Percentiles rank a stretch among this genome's conserved stretches.
These are phyloP conservation scores for Sugiyamaella smithiae DNA, from an alignment of 805 yeast species.

Conservation along the genomic window DNA sequence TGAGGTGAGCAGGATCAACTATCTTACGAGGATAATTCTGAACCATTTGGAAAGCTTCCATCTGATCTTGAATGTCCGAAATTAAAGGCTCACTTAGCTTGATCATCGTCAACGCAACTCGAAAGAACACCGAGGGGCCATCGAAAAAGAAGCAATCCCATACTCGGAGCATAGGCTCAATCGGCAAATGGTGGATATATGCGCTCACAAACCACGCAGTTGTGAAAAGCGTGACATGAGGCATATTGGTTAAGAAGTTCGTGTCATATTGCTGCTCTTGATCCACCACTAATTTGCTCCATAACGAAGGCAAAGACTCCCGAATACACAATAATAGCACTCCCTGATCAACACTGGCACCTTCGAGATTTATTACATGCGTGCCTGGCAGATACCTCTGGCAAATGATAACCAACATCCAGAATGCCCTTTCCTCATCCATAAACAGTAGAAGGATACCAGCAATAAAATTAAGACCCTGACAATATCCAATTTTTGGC, in stretches of 20 bases:
- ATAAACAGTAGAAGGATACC: slow-evolving; percentile 80
- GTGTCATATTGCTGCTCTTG: slow-evolving; percentile 42
- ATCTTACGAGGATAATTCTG: slow-evolving; percentile 77
- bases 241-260: slow-evolving; percentile 63
- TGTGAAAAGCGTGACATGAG: slow-evolving; percentile 89
- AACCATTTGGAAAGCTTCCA: slow-evolving; percentile 76
- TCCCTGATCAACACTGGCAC: slow-evolving; percentile 94
- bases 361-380: slow-evolving; percentile 86
- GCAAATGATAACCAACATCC: slow-evolving; percentile 93
- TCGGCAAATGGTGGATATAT: slow-evolving; percentile 87
- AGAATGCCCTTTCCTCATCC: slow-evolving; percentile 87
- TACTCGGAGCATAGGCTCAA: slow-evolving; percentile 80
- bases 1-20: slow-evolving; percentile 31
- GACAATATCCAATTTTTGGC: slow-evolving; percentile 94
- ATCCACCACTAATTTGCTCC: slow-evolving; percentile 52
- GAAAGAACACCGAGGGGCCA: slow-evolving; percentile 81
- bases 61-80: slow-evolving; percentile 40
- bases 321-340: slow-evolving; percentile 82
- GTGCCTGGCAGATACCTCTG: slow-evolving; percentile 85
- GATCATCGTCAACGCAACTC: slow-evolving; percentile 76
- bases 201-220: slow-evolving; percentile 98
- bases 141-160: slow-evolving; percentile 97
- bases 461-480: slow-evolving; percentile 87
- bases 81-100: slow-evolving; percentile 71
- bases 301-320: slow-evolving; percentile 78